phyloP scores from a whole-genome alignment of 2,329 filamentous ascomycete genomes.

The Endothia cerciana region DNA sequence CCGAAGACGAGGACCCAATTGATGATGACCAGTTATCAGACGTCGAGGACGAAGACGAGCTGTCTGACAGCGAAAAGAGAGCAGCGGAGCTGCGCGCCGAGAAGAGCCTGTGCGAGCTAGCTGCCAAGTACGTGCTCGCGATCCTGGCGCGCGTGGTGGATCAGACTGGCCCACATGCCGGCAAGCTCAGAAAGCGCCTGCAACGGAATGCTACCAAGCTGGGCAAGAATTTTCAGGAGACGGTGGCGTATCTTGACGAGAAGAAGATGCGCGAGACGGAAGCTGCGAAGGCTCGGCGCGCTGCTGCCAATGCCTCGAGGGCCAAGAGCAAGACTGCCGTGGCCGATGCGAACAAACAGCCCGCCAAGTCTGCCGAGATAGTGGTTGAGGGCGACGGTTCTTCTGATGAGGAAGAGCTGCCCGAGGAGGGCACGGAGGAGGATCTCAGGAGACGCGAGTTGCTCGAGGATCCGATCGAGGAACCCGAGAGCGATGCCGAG shows the following conservation, averaged over 20 bases:
- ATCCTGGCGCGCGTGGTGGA: conserved; percentile 78
- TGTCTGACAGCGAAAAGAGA: conserved; percentile 62
- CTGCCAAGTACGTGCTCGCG: conserved; percentile 81
- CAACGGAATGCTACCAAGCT: conserved; percentile 79
- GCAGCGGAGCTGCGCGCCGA: conserved; percentile 76
- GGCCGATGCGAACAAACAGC: conserved; percentile 39
- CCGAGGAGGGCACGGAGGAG: conserved; percentile 63
- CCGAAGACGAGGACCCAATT: conserved; percentile 74
- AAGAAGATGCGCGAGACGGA: conserved; percentile 56
- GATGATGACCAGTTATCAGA: conserved; percentile 66
- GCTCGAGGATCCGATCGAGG: conserved; percentile 50
- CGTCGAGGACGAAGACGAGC: conserved; percentile 57
- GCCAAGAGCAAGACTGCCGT: conserved; percentile 45
- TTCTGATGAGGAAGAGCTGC: conserved; percentile 45
- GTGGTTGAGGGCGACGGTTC: conserved; percentile 49
- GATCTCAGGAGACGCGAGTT: conserved; percentile 60
- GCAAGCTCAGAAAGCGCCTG: conserved; percentile 71
- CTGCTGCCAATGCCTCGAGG: conserved; percentile 23
- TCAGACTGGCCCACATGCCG: conserved; percentile 58
- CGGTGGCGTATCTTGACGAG: conserved; percentile 79
- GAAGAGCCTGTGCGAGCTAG: conserved; percentile 82
- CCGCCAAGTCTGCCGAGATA: conserved; percentile 49
- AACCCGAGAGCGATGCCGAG: conserved; percentile 42
- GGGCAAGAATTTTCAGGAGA: conserved; percentile 83
- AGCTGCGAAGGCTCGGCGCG: conserved; percentile 45